Percentiles rank a stretch among this genome's conserved stretches.
These are phyloP conservation scores for Diaporthe citri DNA, from an alignment of 2,329 filamentous ascomycete species.

Conservation along the genomic window DNA sequence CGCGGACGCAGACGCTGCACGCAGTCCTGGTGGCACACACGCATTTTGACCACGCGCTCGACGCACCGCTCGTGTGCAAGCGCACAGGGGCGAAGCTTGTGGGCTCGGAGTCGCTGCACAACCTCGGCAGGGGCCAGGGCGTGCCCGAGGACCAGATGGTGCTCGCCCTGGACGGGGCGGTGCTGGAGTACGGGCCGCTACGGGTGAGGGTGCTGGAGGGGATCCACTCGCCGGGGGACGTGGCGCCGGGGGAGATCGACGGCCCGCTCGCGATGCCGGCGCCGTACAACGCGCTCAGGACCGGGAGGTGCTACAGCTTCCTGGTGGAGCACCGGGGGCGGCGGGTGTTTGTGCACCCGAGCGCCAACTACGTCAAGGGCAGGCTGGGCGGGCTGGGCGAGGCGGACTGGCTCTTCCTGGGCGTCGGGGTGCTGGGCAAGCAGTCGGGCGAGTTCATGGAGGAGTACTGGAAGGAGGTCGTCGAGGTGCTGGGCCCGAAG, in stretches of 20 bases:
- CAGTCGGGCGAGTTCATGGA: constrained; percentile 12
- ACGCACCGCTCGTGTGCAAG: constrained; percentile 19
- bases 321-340: not conserved
- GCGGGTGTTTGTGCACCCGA: constrained; percentile 23
- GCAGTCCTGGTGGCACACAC: constrained; percentile 17
- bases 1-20: constrained; percentile 1
- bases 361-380: constrained; percentile 20
- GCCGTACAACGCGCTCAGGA: constrained; percentile 10
- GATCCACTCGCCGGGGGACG: constrained; percentile 20
- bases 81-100: constrained; percentile 3
- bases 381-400: not conserved
- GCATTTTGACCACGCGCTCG: constrained; percentile 18
- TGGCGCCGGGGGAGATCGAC: constrained; percentile 25
- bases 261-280: constrained; percentile 22
- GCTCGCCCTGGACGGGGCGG: constrained; percentile 3
- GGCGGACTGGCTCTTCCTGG: constrained; percentile 21
- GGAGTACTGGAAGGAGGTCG: constrained; percentile 11
- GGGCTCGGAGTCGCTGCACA: constrained; percentile 23
- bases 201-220: constrained; percentile 27
- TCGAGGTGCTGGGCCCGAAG: not conserved
- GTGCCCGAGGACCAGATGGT: constrained; percentile 11
- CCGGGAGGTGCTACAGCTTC: constrained; percentile 23
- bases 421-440: constrained; percentile 18
- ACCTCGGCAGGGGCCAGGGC: constrained; percentile 21
- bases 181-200: constrained; percentile 12